Percentiles rank a stretch among this genome's conserved stretches.
Evolutionary conservation across 129 eudicot species (phyloP).

Genomic region (Ambrosia trifida): DNA sequence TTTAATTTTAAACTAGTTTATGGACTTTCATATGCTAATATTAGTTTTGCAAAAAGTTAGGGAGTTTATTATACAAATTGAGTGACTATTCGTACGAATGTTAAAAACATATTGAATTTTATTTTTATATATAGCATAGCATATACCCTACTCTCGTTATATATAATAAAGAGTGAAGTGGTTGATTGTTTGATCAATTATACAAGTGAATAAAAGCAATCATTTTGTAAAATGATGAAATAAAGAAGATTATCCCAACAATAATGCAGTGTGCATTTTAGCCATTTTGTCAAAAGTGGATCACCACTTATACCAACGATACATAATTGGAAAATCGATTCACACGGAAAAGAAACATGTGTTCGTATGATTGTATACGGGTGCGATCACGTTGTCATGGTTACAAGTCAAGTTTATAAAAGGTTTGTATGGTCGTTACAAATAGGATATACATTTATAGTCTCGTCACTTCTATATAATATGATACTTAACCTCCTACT

Average conservation of each 20-base stretch:
- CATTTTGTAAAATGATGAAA: neutral
- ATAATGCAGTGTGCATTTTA: neutral
- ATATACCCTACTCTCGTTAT: neutral
- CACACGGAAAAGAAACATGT: neutral
- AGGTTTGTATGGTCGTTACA: neutral
- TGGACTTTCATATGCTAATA: no score
- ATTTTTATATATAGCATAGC: no score
- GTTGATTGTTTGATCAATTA: neutral
- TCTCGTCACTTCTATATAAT: neutral
- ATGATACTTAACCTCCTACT: neutral
- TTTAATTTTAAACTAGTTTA: no score
- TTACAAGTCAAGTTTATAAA: neutral
- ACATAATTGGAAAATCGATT: neutral
- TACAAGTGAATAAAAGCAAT: constrained; percentile 11
- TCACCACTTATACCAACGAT: constrained; percentile 4
- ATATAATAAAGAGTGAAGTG: neutral
- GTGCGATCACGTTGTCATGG: neutral
- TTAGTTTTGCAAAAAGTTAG: no score
- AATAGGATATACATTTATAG: neutral
- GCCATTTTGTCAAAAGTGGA: constrained; percentile 12
- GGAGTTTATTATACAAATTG: no score
- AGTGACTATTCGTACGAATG: no score
- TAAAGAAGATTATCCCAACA: constrained; percentile 5
- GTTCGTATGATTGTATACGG: neutral
- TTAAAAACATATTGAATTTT: no score